Evolutionary conservation across 768 basidiomycete genomes (phyloP).

Genomic region (Fomitopsis pulvina): DNA sequence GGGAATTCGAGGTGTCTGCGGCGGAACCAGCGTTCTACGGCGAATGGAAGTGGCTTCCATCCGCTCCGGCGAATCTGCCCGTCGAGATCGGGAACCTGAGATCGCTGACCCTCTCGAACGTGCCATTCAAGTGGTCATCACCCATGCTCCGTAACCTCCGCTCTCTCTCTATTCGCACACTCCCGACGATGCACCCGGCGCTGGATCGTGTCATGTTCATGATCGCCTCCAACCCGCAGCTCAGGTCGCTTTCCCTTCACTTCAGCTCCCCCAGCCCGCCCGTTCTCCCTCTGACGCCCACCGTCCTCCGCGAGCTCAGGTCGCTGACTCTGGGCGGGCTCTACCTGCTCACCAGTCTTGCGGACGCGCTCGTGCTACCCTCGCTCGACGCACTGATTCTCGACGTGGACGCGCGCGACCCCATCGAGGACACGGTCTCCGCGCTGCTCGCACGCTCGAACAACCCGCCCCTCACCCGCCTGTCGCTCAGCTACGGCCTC

Average conservation of each 20-base stretch:
- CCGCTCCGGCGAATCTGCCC: slow-evolving; percentile 28
- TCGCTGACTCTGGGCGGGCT: slow-evolving; percentile 61
- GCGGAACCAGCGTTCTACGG: slow-evolving; percentile 51
- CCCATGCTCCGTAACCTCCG: slow-evolving; percentile 60
- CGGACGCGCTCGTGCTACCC: slow-evolving; percentile 58
- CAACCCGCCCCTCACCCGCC: slow-evolving; percentile 47
- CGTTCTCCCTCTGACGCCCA: slow-evolving; percentile 53
- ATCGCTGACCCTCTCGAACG: slow-evolving; percentile 59
- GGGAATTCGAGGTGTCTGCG: slow-evolving; percentile 74
- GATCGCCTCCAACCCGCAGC: slow-evolving; percentile 47
- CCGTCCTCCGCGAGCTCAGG: slow-evolving; percentile 48
- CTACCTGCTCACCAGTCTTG: slow-evolving; percentile 51
- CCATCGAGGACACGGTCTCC: slow-evolving; percentile 65
- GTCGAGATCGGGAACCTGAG: slow-evolving; percentile 40
- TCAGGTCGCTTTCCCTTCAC: slow-evolving; percentile 53
- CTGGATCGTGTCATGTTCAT: slow-evolving; percentile 68
- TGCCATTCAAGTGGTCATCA: slow-evolving; percentile 74
- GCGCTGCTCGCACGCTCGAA: slow-evolving; percentile 54
- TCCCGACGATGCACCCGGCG: slow-evolving; percentile 55
- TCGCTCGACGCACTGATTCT: slow-evolving; percentile 50
- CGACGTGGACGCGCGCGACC: slow-evolving; percentile 70
- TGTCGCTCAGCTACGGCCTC: slow-evolving; percentile 57
- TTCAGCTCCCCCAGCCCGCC: slow-evolving; percentile 55
- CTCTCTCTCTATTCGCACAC: slow-evolving; percentile 56
- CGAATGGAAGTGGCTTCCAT: slow-evolving; percentile 77